A percentile compares a stretch with the other conserved stretches of the same genome.
Evolutionary conservation across 805 yeast species (phyloP).

Genomic region (Wickerhamomyces ciferrii): DNA sequence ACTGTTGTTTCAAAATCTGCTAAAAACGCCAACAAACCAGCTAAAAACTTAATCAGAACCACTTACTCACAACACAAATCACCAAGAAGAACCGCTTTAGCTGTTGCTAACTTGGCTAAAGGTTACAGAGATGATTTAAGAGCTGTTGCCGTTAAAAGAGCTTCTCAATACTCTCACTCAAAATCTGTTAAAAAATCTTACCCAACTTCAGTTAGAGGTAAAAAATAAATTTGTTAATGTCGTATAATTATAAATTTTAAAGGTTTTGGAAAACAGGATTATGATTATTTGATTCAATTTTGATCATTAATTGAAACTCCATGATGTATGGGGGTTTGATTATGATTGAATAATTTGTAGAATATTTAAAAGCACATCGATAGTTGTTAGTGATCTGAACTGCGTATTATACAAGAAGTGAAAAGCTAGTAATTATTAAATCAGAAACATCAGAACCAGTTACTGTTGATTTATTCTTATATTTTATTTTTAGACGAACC

Average conservation of each 20-base stretch:
- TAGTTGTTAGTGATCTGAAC: no score
- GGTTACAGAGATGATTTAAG: conserved; percentile 46
- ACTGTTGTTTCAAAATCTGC: conserved; percentile 36
- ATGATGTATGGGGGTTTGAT: no score
- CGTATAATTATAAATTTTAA: neutral
- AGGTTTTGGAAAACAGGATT: neutral
- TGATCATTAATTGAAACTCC: no score
- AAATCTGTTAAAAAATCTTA: conserved; percentile 8
- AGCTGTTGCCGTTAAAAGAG: conserved; percentile 43
- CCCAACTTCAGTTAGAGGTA: neutral
- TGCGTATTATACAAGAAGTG: no score
- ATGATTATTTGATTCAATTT: no score
- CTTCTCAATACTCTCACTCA: conserved; percentile 37
- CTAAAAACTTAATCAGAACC: conserved; percentile 30
- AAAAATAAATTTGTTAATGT: neutral
- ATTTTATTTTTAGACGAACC: no score
- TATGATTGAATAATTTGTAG: no score
- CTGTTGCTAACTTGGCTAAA: conserved; percentile 37
- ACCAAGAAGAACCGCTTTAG: conserved; percentile 37
- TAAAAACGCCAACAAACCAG: conserved; percentile 43
- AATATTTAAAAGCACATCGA: no score
- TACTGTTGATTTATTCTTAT: no score
- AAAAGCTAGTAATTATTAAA: no score
- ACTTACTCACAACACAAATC: conserved; percentile 38
- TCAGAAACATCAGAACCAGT: no score